phyloP scores from a whole-genome alignment of 164 flowering plant genomes.

The Litsea cubeba region DNA sequence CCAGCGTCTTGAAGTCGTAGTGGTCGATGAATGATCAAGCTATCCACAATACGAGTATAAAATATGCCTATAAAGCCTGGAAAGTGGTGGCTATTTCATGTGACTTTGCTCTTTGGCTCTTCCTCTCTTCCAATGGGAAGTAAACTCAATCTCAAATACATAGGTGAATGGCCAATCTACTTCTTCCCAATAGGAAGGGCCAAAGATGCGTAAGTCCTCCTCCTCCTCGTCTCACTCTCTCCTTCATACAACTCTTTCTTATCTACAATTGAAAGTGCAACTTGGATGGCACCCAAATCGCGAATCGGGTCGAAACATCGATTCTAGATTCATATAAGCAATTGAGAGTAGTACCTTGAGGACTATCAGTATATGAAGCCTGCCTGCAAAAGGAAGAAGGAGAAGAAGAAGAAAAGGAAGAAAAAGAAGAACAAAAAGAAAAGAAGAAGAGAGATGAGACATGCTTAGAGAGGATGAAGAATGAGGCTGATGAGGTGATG shows the following conservation, averaged over 20 bases:
- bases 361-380: not conserved
- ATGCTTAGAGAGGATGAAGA: not conserved
- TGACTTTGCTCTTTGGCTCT: not conserved
- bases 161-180: not conserved
- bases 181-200: not conserved
- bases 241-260: not conserved
- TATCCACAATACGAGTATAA: not conserved
- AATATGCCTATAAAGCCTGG: not conserved
- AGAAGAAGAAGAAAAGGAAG: not conserved
- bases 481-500: constrained; percentile 2
- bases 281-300: not conserved
- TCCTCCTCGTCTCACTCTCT: not conserved
- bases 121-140: constrained; percentile 9
- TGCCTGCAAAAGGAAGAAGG: not conserved
- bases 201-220: not conserved
- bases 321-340: not conserved
- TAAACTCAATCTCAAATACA: not conserved
- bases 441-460: not conserved
- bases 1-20: not conserved
- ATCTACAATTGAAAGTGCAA: not conserved
- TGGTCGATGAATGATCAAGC: not conserved
- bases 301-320: not conserved
- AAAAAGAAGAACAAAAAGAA: not conserved
- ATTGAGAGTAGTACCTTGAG: not conserved
- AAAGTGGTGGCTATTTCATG: not conserved